Evolutionary conservation across 371 early-diverging fungal species (phyloP).

Genomic region (Zychaea mexicana): DNA sequence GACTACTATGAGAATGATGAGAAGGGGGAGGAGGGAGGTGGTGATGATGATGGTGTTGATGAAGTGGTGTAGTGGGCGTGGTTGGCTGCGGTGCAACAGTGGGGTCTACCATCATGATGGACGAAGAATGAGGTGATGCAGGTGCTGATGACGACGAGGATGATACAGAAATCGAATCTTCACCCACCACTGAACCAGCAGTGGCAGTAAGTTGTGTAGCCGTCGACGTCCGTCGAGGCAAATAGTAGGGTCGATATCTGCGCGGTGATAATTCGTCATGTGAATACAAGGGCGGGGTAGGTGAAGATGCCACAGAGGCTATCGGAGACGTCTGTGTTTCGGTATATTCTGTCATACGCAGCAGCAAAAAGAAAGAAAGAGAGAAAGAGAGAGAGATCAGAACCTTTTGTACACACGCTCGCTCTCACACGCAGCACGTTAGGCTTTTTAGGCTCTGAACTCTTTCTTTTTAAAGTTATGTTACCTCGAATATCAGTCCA

Average conservation of each 20-base stretch:
- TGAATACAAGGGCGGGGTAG: constrained; percentile 26
- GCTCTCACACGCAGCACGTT: too few species aligned
- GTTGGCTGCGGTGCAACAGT: background rate
- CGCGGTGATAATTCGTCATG: constrained; percentile 19
- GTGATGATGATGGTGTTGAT: constrained; percentile 1
- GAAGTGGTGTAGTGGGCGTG: background rate
- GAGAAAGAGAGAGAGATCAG: too few species aligned
- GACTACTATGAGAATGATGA: background rate
- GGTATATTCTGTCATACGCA: background rate
- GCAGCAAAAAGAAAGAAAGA: background rate
- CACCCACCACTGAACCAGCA: constrained; percentile 16
- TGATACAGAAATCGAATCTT: constrained; percentile 9
- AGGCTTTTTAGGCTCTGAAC: too few species aligned
- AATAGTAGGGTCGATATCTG: constrained; percentile 2
- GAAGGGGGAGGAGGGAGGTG: background rate
- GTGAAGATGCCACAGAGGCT: constrained; percentile 20
- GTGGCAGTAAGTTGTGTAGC: background rate
- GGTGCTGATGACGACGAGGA: constrained; percentile 13
- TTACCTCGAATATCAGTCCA: constrained; percentile 38
- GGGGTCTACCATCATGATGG: background rate
- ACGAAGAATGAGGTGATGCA: constrained; percentile 3
- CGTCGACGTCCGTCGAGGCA: constrained; percentile 6
- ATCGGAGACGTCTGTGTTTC: constrained; percentile 15
- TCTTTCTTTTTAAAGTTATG: too few species aligned
- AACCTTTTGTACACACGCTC: background rate